Conservation (phyloP, 352 stramenopile species). For the Globisporangium orthogonon region DNA sequence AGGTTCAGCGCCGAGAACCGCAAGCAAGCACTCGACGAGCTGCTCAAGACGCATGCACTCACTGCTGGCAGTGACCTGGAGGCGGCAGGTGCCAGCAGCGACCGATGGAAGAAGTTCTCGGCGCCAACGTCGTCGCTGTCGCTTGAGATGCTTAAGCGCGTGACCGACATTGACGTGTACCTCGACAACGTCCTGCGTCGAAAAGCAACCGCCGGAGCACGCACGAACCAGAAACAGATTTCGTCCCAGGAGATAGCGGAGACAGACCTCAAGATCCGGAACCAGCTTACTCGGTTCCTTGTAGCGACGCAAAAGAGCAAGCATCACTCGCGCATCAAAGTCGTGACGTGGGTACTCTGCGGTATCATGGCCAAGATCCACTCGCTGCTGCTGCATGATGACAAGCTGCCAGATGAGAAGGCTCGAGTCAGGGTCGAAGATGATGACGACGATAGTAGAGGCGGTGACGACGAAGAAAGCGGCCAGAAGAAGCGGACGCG, state of each 20-base stretch:
- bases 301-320: slow-evolving; percentile 64
- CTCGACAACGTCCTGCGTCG: slow-evolving; percentile 72
- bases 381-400: slow-evolving; percentile 56
- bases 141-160: slow-evolving; percentile 71
- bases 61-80: background rate
- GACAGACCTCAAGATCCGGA: slow-evolving; percentile 70
- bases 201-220: slow-evolving; percentile 34
- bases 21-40: slow-evolving; percentile 56
- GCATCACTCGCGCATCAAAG: slow-evolving; percentile 76
- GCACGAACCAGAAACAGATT: slow-evolving; percentile 32
- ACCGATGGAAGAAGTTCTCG: background rate
- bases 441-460: slow-evolving; percentile 24
- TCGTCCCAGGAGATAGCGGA: slow-evolving; percentile 67
- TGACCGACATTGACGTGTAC: slow-evolving; percentile 80
- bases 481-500: slow-evolving; percentile 16
- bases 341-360: slow-evolving; percentile 83
- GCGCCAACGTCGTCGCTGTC: slow-evolving; percentile 38
- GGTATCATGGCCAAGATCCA: slow-evolving; percentile 84
- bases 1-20: slow-evolving; percentile 83
- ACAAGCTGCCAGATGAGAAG: slow-evolving; percentile 47
- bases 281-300: slow-evolving; percentile 73
- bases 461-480: slow-evolving; percentile 27
- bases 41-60: slow-evolving; percentile 27
- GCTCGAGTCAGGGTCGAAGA: slow-evolving; percentile 10
- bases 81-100: slow-evolving; percentile 1